phyloP scores from a whole-genome alignment of 2,329 filamentous ascomycete species.

The Curvularia sp. region DNA sequence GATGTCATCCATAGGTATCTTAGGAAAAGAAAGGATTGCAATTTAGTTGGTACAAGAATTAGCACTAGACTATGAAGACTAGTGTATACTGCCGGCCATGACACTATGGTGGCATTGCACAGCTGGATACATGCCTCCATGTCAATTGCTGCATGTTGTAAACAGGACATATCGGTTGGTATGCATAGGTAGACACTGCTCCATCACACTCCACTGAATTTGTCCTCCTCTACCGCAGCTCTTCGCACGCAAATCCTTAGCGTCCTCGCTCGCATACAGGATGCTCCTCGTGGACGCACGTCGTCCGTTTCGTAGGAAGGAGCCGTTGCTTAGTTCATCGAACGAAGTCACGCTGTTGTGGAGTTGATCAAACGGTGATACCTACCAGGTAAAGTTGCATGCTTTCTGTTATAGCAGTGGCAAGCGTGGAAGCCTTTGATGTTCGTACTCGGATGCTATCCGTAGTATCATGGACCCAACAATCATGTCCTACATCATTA shows the following conservation, averaged over 20 bases:
- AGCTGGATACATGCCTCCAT: background rate
- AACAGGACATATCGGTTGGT: background rate
- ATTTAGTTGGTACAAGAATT: constrained; percentile 5
- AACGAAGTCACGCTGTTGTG: constrained; percentile 3
- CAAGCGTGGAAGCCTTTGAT: constrained; percentile 11
- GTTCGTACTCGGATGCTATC: constrained; percentile 30
- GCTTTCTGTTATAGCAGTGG: constrained; percentile 11
- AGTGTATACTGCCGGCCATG: constrained; percentile 2
- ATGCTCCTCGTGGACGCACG: background rate
- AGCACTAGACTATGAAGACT: constrained; percentile 4
- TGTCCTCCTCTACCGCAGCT: background rate
- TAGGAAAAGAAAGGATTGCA: background rate
- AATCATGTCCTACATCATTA: constrained; percentile 42
- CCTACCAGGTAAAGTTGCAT: constrained; percentile 9
- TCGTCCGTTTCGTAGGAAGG: background rate
- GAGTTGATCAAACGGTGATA: constrained; percentile 6
- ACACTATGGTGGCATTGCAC: constrained; percentile 3
- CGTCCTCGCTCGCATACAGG: constrained; percentile 1
- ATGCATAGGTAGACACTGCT: constrained; percentile 3
- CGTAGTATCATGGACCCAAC: constrained; percentile 28
- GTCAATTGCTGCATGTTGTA: constrained; percentile 5
- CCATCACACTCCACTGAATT: constrained; percentile 2
- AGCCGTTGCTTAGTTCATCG: constrained; percentile 3
- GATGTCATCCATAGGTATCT: background rate
- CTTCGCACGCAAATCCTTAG: background rate